Evolutionary conservation across 306 rosid species (phyloP), one percentile per base, ranked within the genome.

Genomic region (Cicer cuneatum): DNA sequence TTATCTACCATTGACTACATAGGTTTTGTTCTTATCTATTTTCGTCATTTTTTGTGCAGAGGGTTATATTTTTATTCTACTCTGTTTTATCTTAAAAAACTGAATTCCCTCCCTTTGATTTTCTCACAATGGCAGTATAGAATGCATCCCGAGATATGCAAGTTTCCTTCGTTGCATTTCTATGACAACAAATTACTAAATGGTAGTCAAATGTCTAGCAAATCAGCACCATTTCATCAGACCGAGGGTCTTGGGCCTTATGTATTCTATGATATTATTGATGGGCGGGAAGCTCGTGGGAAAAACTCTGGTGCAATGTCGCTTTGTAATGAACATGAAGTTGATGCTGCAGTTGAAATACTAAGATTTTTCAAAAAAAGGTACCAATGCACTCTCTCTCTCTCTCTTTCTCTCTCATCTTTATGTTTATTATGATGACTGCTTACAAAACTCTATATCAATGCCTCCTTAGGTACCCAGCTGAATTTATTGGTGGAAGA

Each of bases 131-230:
- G 74, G 82, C 98, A 93, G 98, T 93, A 93, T 90, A 89, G 98
- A 78, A 93, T 93, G 98, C 96, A 93, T 79, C 97, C 98, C 29
- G 97, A 91, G 81, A 93, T 93, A 80, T 89, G 96, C 85, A 84
- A 43, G 80, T 93, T 93, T 81, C 98, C 98, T 67, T 91, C 98
- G 53, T 40, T 82, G 85, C 98, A 93, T 79, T 93, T 93, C 74
- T 93, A 93, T 82, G 96, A 93, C 71, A 80, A 86, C 78, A 89
- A 91, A 66, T 84, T 93, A 83, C 86, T 91, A 62, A 93, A 88
- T 80, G 98, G 98, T 16, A 83, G 82, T 67, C 74, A 80, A 73
- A 88, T 91, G 84, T 87, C 89, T 53, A 69, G 80, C 83, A 91
- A 93, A 80, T 80, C 89, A 74, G 91, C 96, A 38, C 81, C 87